Conservation (phyloP, 148 eudicot genomes). For the Chenopodium album region DNA sequence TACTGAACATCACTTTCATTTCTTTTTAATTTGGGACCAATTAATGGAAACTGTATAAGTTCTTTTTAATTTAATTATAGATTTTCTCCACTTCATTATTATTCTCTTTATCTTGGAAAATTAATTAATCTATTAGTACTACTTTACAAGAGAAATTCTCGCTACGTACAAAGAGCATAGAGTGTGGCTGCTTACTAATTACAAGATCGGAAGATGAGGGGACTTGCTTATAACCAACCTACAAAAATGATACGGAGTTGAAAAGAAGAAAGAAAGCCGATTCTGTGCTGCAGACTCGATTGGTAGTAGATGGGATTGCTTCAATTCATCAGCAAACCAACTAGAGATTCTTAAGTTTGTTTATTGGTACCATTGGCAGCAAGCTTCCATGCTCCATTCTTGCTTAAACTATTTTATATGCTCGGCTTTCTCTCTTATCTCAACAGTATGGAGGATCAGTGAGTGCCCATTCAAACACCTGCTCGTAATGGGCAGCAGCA, state of each 20-base stretch:
- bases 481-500: constrained; percentile 88
- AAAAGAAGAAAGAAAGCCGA: background rate
- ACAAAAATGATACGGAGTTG: constrained; percentile 2
- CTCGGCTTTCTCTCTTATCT: background rate
- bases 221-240: constrained; percentile 13
- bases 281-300: background rate
- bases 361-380: background rate
- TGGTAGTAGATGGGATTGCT: background rate
- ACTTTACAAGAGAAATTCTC: constrained; percentile 12
- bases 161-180: constrained; percentile 10
- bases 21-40: background rate
- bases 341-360: background rate
- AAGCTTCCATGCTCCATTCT: background rate
- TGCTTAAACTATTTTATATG: background rate
- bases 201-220: background rate
- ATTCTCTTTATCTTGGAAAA: background rate
- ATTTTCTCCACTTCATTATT: background rate
- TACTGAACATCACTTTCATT: background rate
- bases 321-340: background rate
- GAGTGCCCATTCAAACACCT: constrained; percentile 83
- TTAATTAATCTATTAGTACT: background rate
- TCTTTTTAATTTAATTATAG: background rate
- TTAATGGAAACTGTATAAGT: background rate
- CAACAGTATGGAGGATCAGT: constrained; percentile 73
- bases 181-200: background rate